Evolutionary conservation across 116 monocot genomes (phyloP), one percentile per base, ranked within the genome.

Genomic region (Posidonia oceanica): DNA sequence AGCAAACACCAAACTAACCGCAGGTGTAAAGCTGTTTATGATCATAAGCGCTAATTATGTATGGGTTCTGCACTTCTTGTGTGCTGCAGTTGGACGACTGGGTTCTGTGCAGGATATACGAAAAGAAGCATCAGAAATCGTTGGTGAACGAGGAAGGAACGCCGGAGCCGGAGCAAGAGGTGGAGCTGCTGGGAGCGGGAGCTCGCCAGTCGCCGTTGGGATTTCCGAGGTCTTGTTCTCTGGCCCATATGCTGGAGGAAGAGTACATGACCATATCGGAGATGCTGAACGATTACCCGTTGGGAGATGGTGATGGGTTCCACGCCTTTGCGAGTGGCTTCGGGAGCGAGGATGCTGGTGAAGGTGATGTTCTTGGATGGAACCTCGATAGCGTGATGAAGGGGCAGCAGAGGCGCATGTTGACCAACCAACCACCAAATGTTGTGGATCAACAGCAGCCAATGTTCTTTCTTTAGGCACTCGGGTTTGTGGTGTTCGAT

Each of bases 31-130:
- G 29, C 29, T 29, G 29, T 29, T 29, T 29, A 29, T 29, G 29
- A 29, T 29, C 29, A 29, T 29, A 29, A 29, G 61, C 2, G 23
- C 29, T 29, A n/a, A n/a, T n/a, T n/a, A n/a, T n/a, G n/a, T 29
- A 29, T 29, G 29, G 29, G 29, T 29, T 29, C 29, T 29, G 29
- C 29, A 29, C 29, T 29, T 29, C 29, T 29, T 29, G 29, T 29
- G 29, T 29, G 29, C 29, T 73, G 36, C 68, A 75, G 80, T 54
- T 80, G 75, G 78, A 74, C 51, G 71, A 80, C 52, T 71, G 71
- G 75, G 75, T 75, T 23, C 66, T 71, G 5, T 80, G 71, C 39
- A 52, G 80, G 59, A 64, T 80, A 29, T 54, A 64, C 13, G 63
- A 67, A 20, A 80, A 75, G 65, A 13, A 66, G 38, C 14, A 40